Evolutionary conservation across 345 rosid species (phyloP), one percentile per base, ranked within the genome.

Genomic region (Erysimum cheiranthoides): DNA sequence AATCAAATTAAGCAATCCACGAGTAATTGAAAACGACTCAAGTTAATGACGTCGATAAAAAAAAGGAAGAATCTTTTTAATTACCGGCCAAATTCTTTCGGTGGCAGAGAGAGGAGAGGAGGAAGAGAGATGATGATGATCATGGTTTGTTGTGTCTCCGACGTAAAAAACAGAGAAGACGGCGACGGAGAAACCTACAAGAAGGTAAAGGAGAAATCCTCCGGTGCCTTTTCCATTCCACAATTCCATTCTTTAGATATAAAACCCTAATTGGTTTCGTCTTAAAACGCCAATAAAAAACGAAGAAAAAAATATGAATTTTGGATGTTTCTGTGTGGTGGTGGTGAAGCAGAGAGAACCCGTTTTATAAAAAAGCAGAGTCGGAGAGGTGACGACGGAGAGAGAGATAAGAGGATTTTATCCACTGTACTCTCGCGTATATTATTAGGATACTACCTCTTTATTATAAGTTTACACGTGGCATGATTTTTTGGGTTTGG

Each of bases 81-180:
- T 4, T 78, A 93, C 98, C 28, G 98, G 98, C 98, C 98, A 93
- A 66, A 86, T 68, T 84, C 10, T 85, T 0, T 82, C 83, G 57
- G 83, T 45, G 25, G 1, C 56, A 38, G 71, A 66, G 46, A 79
- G 63, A 40, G 45, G 51, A 36, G 82, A 60, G 30, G 58, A 70
- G 1, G 79, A 56, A 9, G 64, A 50, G 30, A 75, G 43, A 51
- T 7, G 5, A 30, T 49, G 27, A 58, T 10, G 17, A 50, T 54
- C 54, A 45, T 45, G 53, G 63, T 16, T 32, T 68, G 12, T 11
- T 68, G 10, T 64, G 2, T 76, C 49, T 38, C 66, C 42, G 47
- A 93, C 77, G 78, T 85, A 82, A 21, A 79, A 16, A 39, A 73
- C 91, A 3, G 87, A 83, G 66, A 80, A 76, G 71, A 88, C 18